Percentiles rank a stretch among this genome's conserved stretches.
Evolutionary conservation across 2,329 filamentous ascomycete genomes (phyloP).

Genomic region (Paecilomyces variotii): DNA sequence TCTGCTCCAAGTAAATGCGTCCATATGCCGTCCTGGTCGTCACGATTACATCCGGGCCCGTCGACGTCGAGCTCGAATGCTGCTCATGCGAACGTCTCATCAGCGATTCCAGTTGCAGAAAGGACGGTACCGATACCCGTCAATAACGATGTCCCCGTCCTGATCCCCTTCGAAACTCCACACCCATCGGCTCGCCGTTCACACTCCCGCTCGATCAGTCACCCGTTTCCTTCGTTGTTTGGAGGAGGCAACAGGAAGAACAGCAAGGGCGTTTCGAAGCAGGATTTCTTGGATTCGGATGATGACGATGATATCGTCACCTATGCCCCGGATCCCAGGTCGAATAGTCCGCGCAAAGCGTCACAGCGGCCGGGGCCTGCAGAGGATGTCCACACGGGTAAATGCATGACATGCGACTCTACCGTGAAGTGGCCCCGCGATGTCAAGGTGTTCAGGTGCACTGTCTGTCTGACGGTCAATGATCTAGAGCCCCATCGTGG

Average conservation of each 20-base stretch:
- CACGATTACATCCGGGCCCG: slow-evolving; percentile 22
- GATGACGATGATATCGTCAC: slow-evolving; percentile 40
- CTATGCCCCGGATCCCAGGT: slow-evolving; percentile 24
- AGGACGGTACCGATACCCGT: slow-evolving; percentile 12
- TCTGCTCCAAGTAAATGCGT: slow-evolving; percentile 15
- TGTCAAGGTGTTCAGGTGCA: slow-evolving; percentile 69
- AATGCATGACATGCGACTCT: slow-evolving; percentile 80
- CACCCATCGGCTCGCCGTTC: slow-evolving; percentile 17
- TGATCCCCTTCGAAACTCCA: slow-evolving; percentile 10
- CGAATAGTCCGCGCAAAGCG: slow-evolving; percentile 33
- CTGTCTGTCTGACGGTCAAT: slow-evolving; percentile 77
- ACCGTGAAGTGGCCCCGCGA: slow-evolving; percentile 71
- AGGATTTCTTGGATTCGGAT: slow-evolving; percentile 37
- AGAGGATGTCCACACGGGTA: slow-evolving; percentile 59
- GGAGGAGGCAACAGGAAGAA: slow-evolving; percentile 43
- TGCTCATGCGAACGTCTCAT: neutral
- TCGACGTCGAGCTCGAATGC: slow-evolving; percentile 13
- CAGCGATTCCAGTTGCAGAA: slow-evolving; percentile 4
- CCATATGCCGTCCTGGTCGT: slow-evolving; percentile 30
- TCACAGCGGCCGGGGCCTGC: slow-evolving; percentile 28
- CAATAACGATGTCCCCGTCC: slow-evolving; percentile 17
- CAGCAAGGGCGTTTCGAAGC: slow-evolving; percentile 44
- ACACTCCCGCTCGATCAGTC: slow-evolving; percentile 65
- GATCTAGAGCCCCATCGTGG: slow-evolving; percentile 52
- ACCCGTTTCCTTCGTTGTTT: slow-evolving; percentile 69